Evolutionary conservation across 768 basidiomycete genomes (phyloP).

Genomic region (Gymnopilus junonius): DNA sequence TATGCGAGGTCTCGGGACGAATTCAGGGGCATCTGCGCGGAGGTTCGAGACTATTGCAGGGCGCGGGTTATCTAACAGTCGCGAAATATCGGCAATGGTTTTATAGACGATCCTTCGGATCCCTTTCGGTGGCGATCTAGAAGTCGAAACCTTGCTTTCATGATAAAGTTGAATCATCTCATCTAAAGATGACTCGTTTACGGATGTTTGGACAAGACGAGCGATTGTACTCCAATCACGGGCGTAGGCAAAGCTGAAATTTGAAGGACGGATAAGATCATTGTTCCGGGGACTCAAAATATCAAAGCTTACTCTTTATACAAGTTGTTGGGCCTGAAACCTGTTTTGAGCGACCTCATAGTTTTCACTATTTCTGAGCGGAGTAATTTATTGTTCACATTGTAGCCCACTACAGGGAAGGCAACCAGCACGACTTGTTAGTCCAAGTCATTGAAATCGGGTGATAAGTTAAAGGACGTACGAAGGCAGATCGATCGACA

Average conservation of each 20-base stretch:
- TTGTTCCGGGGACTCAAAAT: background rate
- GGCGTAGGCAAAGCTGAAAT: slow-evolving; percentile 16
- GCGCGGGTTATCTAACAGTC: slow-evolving; percentile 9
- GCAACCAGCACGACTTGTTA: background rate
- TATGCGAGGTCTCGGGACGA: slow-evolving; percentile 18
- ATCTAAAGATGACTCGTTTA: slow-evolving; percentile 20
- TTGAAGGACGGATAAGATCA: background rate
- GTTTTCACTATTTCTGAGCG: slow-evolving; percentile 15
- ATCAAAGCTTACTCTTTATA: slow-evolving; percentile 13
- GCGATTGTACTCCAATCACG: slow-evolving; percentile 16
- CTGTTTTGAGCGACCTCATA: slow-evolving; percentile 15
- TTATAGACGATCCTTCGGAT: slow-evolving; percentile 24
- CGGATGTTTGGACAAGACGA: slow-evolving; percentile 10
- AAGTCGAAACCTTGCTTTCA: background rate
- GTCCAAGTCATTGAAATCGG: background rate
- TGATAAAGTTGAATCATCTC: slow-evolving; percentile 27
- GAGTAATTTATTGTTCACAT: slow-evolving; percentile 21
- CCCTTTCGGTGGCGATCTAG: slow-evolving; percentile 8
- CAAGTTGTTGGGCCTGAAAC: slow-evolving; percentile 10
- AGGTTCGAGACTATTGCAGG: slow-evolving; percentile 13
- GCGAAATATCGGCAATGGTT: slow-evolving; percentile 16
- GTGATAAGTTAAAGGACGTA: slow-evolving; percentile 30
- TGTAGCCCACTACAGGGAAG: slow-evolving; percentile 35
- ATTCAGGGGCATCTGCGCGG: slow-evolving; percentile 22
- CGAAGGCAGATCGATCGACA: slow-evolving; percentile 52